A percentile compares a stretch with the other conserved stretches of the same genome.
Conservation (phyloP, 2,329 filamentous ascomycete genomes). For the Chalaropsis thielavioides region DNA sequence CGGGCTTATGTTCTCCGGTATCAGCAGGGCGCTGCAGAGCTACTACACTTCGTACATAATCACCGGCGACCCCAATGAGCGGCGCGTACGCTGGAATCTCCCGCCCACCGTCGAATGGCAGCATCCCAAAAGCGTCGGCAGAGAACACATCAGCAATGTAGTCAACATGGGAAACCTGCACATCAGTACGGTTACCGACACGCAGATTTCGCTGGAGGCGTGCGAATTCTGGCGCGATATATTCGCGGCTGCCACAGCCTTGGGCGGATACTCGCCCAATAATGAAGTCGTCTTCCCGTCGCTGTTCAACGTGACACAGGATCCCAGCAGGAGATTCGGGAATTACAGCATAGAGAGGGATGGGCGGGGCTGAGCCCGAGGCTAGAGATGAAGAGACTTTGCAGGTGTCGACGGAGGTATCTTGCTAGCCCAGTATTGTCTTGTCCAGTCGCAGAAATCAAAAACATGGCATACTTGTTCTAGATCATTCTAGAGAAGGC, state of each 20-base stretch:
- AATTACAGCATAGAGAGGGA: neutral
- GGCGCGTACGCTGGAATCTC: slow-evolving; percentile 23
- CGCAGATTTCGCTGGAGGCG: slow-evolving; percentile 21
- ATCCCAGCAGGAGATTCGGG: slow-evolving; percentile 8
- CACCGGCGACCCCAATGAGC: slow-evolving; percentile 29
- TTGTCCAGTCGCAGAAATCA: too few species aligned
- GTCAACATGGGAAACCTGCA: slow-evolving; percentile 26
- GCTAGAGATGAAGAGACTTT: too few species aligned
- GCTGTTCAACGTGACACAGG: slow-evolving; percentile 9
- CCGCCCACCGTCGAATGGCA: slow-evolving; percentile 26
- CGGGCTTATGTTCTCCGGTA: slow-evolving; percentile 24
- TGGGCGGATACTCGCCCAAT: slow-evolving; percentile 24
- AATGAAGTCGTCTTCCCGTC: slow-evolving; percentile 8
- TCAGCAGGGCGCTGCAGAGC: slow-evolving; percentile 28
- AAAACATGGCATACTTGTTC: too few species aligned
- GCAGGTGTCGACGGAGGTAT: too few species aligned
- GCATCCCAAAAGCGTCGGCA: slow-evolving; percentile 21
- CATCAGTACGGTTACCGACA: slow-evolving; percentile 24
- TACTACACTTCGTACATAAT: slow-evolving; percentile 30
- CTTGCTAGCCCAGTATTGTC: too few species aligned
- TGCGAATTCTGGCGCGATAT: slow-evolving; percentile 26
- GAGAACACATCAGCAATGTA: slow-evolving; percentile 23
- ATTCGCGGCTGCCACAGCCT: slow-evolving; percentile 21
- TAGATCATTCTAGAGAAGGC: too few species aligned
- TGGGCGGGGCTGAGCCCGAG: neutral